A percentile compares a stretch with the other conserved stretches of the same genome.
Conservation (phyloP, 345 rosid species). For the Gossypium bickii region DNA sequence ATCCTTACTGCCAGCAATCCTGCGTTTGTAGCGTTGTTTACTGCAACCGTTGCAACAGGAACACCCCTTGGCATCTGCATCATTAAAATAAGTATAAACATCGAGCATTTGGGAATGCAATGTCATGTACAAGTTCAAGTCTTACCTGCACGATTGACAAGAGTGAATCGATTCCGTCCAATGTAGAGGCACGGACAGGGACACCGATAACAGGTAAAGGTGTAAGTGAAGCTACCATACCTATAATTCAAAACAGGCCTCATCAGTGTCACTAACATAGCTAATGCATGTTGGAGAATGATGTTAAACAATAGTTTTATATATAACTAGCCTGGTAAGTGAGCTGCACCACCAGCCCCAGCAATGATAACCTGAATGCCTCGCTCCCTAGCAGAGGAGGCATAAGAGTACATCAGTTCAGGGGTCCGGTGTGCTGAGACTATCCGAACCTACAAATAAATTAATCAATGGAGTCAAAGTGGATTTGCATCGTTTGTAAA, state of each 20-base stretch:
- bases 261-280: not conserved
- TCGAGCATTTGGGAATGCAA: not conserved
- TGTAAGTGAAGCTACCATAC: constrained; percentile 95
- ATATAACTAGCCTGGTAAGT: constrained; percentile 67
- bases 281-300: not conserved
- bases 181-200: constrained; percentile 75
- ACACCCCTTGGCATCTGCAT: constrained; percentile 93
- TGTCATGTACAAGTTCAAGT: not conserved
- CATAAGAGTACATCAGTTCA: constrained; percentile 81
- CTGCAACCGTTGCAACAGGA: constrained; percentile 92
- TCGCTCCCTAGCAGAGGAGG: constrained; percentile 55
- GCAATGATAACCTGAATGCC: constrained; percentile 86
- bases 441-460: constrained; percentile 54
- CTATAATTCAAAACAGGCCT: constrained; percentile 31
- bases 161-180: constrained; percentile 94
- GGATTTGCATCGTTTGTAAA: not conserved
- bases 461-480: not conserved
- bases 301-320: not conserved
- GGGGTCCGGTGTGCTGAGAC: constrained; percentile 96
- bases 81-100: not conserved
- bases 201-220: constrained; percentile 91
- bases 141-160: constrained; percentile 88
- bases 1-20: constrained; percentile 78
- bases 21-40: constrained; percentile 82
- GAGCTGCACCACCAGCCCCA: constrained; percentile 99